Percentiles rank a stretch among this genome's conserved stretches.
phyloP scores from a whole-genome alignment of 768 basidiomycete species.

The Peribolospora kevripleyi region DNA sequence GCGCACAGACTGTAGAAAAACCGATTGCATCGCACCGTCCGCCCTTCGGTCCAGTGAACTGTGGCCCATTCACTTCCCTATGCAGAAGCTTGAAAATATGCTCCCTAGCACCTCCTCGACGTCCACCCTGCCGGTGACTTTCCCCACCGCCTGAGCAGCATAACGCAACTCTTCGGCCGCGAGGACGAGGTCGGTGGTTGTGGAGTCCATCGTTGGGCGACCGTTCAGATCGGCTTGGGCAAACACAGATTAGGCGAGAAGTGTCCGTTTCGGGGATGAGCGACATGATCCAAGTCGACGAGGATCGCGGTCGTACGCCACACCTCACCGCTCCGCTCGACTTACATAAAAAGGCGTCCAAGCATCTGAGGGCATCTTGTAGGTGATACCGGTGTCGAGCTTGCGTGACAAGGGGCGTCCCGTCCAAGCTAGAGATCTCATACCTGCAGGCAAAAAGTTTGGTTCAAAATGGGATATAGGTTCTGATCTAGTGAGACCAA shows the following conservation, averaged over 20 bases:
- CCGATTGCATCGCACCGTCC: too few relatives aligned
- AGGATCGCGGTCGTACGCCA: too few relatives aligned
- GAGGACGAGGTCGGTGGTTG: conserved; percentile 42
- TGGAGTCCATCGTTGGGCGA: too few relatives aligned
- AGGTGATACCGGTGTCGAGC: conserved; percentile 56
- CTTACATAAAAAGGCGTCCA: conserved; percentile 36
- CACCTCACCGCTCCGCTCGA: not conserved
- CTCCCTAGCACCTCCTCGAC: conserved; percentile 63
- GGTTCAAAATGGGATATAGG: too few relatives aligned
- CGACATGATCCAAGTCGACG: too few relatives aligned
- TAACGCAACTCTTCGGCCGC: conserved; percentile 74
- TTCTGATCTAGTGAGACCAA: too few relatives aligned
- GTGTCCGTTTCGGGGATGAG: too few relatives aligned
- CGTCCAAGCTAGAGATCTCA: conserved; percentile 16
- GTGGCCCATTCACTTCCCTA: conserved; percentile 37
- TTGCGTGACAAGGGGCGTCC: conserved; percentile 45
- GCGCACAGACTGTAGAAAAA: too few relatives aligned
- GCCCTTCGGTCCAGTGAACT: too few relatives aligned
- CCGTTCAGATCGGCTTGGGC: too few relatives aligned
- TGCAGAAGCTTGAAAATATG: conserved; percentile 68
- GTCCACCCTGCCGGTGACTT: conserved; percentile 51
- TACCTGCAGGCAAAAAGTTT: conserved; percentile 3
- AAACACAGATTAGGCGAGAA: not conserved
- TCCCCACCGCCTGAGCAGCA: conserved; percentile 58
- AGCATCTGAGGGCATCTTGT: conserved; percentile 34